Evolutionary conservation across 1,284 basidiomycete genomes (phyloP).

Genomic region (Irpex rosettiformis): DNA sequence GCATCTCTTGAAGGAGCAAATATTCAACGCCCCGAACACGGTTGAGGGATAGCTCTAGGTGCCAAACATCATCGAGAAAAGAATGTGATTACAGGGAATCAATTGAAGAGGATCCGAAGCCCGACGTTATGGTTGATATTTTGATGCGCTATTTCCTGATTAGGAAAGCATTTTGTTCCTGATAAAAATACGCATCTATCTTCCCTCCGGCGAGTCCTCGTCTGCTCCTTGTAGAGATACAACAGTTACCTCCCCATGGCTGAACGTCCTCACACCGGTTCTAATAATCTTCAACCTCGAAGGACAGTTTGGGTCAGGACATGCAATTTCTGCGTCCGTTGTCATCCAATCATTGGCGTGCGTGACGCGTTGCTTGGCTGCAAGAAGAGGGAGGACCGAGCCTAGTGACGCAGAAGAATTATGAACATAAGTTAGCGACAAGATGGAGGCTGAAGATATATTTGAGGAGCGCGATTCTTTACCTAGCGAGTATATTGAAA

Average conservation of each 20-base stretch:
- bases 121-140: not conserved
- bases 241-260: constrained; percentile 48
- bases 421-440: not conserved
- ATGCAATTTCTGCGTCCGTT: constrained; percentile 59
- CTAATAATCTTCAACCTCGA: constrained; percentile 52
- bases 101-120: not conserved
- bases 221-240: constrained; percentile 34
- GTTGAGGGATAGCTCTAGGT: too few species aligned
- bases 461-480: not conserved
- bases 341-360: constrained; percentile 64
- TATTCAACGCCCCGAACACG: not conserved
- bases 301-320: constrained; percentile 60
- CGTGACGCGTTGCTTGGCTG: constrained; percentile 57
- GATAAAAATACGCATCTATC: too few species aligned
- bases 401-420: constrained; percentile 38
- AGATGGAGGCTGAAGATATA: constrained; percentile 7
- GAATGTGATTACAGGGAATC: too few species aligned
- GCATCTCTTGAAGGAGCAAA: not conserved
- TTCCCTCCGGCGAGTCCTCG: too few species aligned
- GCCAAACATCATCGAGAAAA: too few species aligned
- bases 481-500: constrained; percentile 67
- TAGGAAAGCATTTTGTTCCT: not conserved
- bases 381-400: constrained; percentile 55
- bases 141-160: not conserved
- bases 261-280: constrained; percentile 48